Base-by-base conservation (phyloP, 768 basidiomycete species). In the Trichaptum fuscoviolaceum region DNA sequence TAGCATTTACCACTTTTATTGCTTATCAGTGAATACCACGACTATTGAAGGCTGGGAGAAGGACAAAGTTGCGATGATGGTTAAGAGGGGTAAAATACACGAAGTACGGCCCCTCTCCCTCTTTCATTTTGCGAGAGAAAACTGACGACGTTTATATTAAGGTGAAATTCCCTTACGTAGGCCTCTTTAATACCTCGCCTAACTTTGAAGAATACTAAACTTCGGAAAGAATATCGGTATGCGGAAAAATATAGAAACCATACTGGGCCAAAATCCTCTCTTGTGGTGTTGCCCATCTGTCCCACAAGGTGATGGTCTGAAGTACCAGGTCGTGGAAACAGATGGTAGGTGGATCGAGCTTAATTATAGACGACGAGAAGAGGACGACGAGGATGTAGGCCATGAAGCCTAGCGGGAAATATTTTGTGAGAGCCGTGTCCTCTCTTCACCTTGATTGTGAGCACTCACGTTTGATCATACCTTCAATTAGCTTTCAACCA, bases 21-120 rank as follows among this genome's bases (percentile, higher is more conserved):
- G 84, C 63, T 75, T 98, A 27, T 71, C 84, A 7, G 83, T 83
- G 10, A 99, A 99, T 75, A 87, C 89, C 1, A 99, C 96, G 0
- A 99, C 97, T 0, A 98, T 99, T 63, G 97, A 99, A 78, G 88
- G 91, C 0, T 96, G 93, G 93, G 97, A 99, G 76, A 99, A 99
- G 77, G 95, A 99, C 73, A 96, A 91, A 76, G 94, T 87, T 0
- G 90, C 95, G 5, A 91, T 87, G 0, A 83, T 99, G 70, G 87
- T 93, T 63, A 85, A 91, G 23, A 81, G 90, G 66, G 96, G 96
- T 6, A 93, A 91, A 75, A 90, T 98, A 66, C 86, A 83, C 63
- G 91, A 95, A 78, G 91, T 91, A 36, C 20, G 71, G 64, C 27
- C 42, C 17, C 57, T 24, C 71, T 52, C 64, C 30, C 36, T 17